Base-by-base conservation (phyloP, 2,329 filamentous ascomycete species). In the Sporothrix humicola region DNA sequence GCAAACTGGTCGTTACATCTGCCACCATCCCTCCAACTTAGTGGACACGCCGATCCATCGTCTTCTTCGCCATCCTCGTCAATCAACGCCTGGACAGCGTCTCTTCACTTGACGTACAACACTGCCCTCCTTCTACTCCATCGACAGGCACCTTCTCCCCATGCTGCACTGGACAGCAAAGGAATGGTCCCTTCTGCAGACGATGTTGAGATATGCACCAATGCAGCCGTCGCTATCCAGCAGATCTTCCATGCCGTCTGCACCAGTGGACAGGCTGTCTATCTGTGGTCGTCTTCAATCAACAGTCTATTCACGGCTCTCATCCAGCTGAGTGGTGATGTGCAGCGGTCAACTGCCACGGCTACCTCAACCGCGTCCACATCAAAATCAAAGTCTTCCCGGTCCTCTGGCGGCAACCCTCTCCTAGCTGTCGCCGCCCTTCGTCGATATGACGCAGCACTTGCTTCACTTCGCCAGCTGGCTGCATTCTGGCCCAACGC, bases 401-500 rank as follows among this genome's bases (percentile, higher is more conserved):
- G 9, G 3, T n/a, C 58, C 5, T n/a, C 7, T 56, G 68, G 74
- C 2, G 73, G 74, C 31, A 77, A 78, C 44, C 77, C 77, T 2
- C 65, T 78, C 2, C 63, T 78, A 15, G 77, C 77, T 15, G 74
- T 76, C 10, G 71, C 76, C 6, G 77, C 77, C 15, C 73, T 78
- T 23, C 71, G 74, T 17, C 70, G 76, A 26, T 78, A 76, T 56
- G 77, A 77, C 42, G 74, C 74, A 9, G 77, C 77, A 1, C 72
- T 78, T 23, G 69, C 72, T 8, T 75, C 73, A n/a, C 65, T 78
- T 52, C 66, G 75, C 23, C 63, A 72, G 31, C 72, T 78, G 31
- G 75, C 77, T 1, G 73, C 73, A 0, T 76, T 72, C 44, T 78
- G 77, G 77, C 77, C 76, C 6, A 77, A 77, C 20, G 77, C 77